Percentiles rank a stretch among this genome's conserved stretches.
Conservation (phyloP, 805 yeast species). For the Candida multigemmis region DNA sequence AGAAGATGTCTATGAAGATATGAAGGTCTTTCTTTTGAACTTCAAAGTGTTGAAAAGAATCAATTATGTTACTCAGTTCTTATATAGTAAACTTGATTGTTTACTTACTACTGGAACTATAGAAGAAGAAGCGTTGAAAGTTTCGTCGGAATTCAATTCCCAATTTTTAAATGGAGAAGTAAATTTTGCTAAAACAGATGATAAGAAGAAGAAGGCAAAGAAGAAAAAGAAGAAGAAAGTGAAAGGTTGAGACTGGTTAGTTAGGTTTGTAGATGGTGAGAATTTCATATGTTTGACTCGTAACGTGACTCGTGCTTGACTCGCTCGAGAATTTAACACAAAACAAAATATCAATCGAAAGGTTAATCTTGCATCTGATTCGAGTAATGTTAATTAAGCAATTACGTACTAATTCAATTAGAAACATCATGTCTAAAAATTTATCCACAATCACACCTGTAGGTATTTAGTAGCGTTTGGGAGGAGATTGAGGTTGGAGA, state of each 20-base stretch:
- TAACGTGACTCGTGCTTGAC: not conserved
- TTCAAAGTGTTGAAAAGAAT: constrained; percentile 23
- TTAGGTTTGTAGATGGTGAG: not conserved
- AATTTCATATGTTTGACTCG: not conserved
- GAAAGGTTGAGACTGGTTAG: constrained; percentile 1
- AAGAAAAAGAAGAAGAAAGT: constrained; percentile 18
- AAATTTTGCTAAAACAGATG: constrained; percentile 6
- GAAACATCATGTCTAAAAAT: constrained; percentile 16
- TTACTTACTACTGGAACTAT: constrained; percentile 4
- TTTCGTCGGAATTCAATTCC: too few relatives aligned
- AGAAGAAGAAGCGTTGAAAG: constrained; percentile 2
- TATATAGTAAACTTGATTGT: constrained; percentile 16
- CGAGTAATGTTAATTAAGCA: constrained; percentile 9
- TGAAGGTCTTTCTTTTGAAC: constrained; percentile 14
- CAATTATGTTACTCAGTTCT: constrained; percentile 16
- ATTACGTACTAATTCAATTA: constrained; percentile 10
- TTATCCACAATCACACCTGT: constrained; percentile 19
- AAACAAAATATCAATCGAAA: not conserved
- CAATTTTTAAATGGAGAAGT: constrained; percentile 20
- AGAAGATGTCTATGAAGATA: constrained; percentile 7
- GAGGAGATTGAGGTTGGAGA: too few relatives aligned
- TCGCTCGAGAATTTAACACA: not conserved
- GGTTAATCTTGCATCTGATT: not conserved
- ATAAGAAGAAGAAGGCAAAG: constrained; percentile 15
- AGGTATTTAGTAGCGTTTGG: too few relatives aligned